Evolutionary conservation across 768 basidiomycete species (phyloP), one percentile per base, ranked within the genome.

Genomic region (Boletus sp.): DNA sequence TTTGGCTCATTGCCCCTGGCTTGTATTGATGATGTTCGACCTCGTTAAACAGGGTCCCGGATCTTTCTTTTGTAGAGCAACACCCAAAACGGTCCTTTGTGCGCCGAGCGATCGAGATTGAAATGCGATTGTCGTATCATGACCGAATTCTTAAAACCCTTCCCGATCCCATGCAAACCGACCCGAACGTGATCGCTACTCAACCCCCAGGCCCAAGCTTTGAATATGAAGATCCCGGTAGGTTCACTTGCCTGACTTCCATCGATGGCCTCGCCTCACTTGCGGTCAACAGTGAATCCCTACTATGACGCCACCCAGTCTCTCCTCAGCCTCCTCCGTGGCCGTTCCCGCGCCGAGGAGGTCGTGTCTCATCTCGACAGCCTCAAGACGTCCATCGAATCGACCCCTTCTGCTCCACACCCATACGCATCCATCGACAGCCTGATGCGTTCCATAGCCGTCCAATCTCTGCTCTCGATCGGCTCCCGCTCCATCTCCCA

Each of bases 401-500:
- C 59, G 29, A 80, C 82, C 33, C 79, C 80, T 17, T 81, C 83
- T 15, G 81, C 86, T 28, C 77, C 79, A 29, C 80, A 78, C 35
- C 75, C 72, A 8, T 65, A 76, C 59, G 5, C 78, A n/a, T 86
- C 88, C 55, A 80, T 92, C 14, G 87, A 91, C 63, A 67, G 77
- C 17, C 72, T 86, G 50, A 77, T 88, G 40, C 86, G 92, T 24
- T 86, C 89, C 30, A 89, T 98, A 62, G 80, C 90, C 17, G 79
- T 92, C 47, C 94, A 98, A 64, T 92, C 91, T 12, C 81, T 98
- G 5, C 81, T 98, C 7, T 86, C 91, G 68, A 90, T 98, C 57
- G 97, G 97, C 50, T 86, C 91, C 2, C 87, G 97, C 15, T 97
- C 95, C 4, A 98, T 99, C 78, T 98, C 95, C 0, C 97, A 99